These are phyloP conservation scores for Aspergillus nomiae DNA, from an alignment of 2,329 filamentous ascomycete species.

Conservation along the genomic window DNA sequence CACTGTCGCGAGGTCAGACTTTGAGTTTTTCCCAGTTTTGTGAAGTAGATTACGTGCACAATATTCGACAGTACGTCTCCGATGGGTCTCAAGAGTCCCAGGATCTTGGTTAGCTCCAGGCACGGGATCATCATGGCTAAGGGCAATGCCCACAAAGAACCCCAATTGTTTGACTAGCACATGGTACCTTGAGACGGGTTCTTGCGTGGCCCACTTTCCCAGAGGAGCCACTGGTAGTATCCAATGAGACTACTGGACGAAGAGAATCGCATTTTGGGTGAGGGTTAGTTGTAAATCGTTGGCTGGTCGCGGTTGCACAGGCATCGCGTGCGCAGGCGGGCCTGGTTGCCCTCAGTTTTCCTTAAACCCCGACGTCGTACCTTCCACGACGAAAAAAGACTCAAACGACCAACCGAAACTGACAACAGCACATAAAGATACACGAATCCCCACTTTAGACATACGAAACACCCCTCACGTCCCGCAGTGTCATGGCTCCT, in stretches of 20 bases:
- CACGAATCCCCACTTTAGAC: neutral
- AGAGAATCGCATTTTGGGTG: neutral
- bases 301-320: neutral
- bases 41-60: neutral
- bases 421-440: neutral
- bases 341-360: neutral
- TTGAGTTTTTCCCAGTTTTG: neutral
- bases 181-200: neutral
- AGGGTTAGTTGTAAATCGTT: neutral
- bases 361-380: neutral
- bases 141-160: neutral
- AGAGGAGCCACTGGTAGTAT: neutral
- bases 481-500: constrained; percentile 4
- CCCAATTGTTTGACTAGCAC: neutral
- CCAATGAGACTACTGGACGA: neutral
- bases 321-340: neutral
- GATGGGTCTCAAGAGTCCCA: neutral
- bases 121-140: neutral
- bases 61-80: neutral
- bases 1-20: too few relatives aligned
- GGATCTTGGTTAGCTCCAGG: neutral
- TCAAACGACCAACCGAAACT: neutral
- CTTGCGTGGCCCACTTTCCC: neutral
- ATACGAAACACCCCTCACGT: neutral
- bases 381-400: neutral